Base-by-base conservation (phyloP, 441 rosid species). In the Kokia cookei region DNA sequence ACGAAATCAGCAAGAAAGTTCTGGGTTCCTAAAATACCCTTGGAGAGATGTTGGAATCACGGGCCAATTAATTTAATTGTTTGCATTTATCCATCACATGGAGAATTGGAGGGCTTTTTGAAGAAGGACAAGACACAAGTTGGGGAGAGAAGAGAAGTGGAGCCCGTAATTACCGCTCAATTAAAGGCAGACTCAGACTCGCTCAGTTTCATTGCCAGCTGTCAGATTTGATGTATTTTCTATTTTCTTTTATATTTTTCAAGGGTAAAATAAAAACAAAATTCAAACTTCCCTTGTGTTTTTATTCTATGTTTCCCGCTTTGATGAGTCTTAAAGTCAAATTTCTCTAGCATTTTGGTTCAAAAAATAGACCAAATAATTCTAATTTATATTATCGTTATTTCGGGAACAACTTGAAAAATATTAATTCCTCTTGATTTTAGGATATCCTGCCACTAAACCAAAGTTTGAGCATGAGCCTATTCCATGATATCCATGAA, bases 151-250 rank as follows among this genome's bases (percentile, higher is more conserved):
- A 24, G 51, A 40, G 10, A 51, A 42, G 77, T 67, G 79, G 82
- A 53, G 79, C 82, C 80, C 89, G 86, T 68, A 76, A 85, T 77
- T 73, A 78, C 68, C 82, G 89, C 58, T 69, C 51, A 42, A 65
- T 27, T 42, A 65, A 50, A 27, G 10, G 35, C 26, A 24, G 32
- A 24, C 6, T 54, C 54, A 76, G 62, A 78, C 86, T 76, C 65
- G 78, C 76, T 79, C 64, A 32, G 22, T 15, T 67, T 64, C 65
- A 29, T 66, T 51, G 81, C 77, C 90, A 87, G 83, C 81, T 83
- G 84, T 75, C 63, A 3, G 14, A 35, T n/a, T 61, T 32, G 65
- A 61, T 42, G 6, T 35, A 37, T 29, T 61, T 61, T 61, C 65
- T 63, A 63, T 3, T 48, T 48, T 47, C 51, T 10, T 19, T 19